Percentiles rank a stretch among this genome's conserved stretches.
phyloP scores from a whole-genome alignment of 73 alveolate genomes.

The Paramecium sonneborni region DNA sequence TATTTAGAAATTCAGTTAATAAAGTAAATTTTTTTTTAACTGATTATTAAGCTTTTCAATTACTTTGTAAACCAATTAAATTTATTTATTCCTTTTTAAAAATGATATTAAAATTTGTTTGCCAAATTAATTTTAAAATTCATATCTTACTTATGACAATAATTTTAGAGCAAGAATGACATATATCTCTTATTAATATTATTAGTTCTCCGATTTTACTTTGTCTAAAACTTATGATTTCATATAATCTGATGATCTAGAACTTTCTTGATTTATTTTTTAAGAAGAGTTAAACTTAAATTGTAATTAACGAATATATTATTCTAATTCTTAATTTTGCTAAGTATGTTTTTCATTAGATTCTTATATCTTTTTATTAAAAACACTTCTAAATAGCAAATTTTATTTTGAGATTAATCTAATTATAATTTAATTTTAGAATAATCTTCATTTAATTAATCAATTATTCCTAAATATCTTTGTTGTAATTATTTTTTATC shows the following conservation, averaged over 20 bases:
- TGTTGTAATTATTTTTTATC: not conserved
- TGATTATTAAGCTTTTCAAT: too few species aligned
- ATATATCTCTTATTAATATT: not conserved
- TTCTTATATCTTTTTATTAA: not conserved
- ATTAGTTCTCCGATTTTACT: not conserved
- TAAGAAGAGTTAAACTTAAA: not conserved
- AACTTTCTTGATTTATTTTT: not conserved
- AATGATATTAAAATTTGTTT: too few species aligned
- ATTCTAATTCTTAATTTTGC: not conserved
- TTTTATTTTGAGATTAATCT: not conserved
- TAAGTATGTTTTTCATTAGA: not conserved
- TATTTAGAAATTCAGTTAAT: too few species aligned
- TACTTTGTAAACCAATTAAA: too few species aligned
- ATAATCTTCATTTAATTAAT: not conserved
- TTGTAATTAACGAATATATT: not conserved
- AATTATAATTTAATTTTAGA: not conserved
- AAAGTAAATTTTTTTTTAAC: too few species aligned
- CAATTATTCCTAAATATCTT: not conserved
- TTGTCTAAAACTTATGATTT: not conserved
- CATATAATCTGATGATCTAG: not conserved
- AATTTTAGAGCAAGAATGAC: too few species aligned
- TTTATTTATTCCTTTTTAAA: too few species aligned
- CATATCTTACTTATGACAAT: too few species aligned
- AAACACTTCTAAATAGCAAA: not conserved
- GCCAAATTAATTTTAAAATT: too few species aligned